phyloP scores from a whole-genome alignment of 2,329 filamentous ascomycete genomes.

The Lachnellula cervina region DNA sequence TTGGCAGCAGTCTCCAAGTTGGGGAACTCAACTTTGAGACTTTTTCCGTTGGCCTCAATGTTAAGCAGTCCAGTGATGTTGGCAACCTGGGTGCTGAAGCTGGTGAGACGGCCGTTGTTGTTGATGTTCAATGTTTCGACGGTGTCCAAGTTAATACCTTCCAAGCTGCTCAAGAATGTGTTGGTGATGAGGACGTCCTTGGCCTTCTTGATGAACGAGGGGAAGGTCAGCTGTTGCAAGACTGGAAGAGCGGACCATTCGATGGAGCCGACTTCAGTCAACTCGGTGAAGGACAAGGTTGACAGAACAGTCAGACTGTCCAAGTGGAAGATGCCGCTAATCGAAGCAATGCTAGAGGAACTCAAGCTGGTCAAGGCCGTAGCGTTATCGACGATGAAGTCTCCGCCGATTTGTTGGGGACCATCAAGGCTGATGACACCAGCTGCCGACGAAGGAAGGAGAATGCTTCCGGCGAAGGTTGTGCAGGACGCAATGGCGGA shows the following conservation, averaged over 20 bases:
- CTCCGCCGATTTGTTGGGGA: conserved; percentile 50
- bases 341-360: conserved; percentile 55
- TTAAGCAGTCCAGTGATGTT: conserved; percentile 68
- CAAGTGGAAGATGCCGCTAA: conserved; percentile 68
- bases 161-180: conserved; percentile 73
- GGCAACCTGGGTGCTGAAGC: conserved; percentile 70
- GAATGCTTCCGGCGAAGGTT: conserved; percentile 30
- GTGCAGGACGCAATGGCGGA: conserved; percentile 24
- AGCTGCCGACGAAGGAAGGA: conserved; percentile 30
- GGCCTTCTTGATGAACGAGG: conserved; percentile 59
- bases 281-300: conserved; percentile 59
- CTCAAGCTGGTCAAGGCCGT: conserved; percentile 60
- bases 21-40: conserved; percentile 67
- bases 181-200: conserved; percentile 72
- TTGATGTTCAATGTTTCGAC: conserved; percentile 73
- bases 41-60: conserved; percentile 74
- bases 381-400: conserved; percentile 54
- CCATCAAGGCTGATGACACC: conserved; percentile 54
- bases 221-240: conserved; percentile 55
- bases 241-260: conserved; percentile 66
- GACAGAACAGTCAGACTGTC: conserved; percentile 64
- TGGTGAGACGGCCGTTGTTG: conserved; percentile 80
- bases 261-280: conserved; percentile 63
- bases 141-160: conserved; percentile 74
- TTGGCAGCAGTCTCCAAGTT: conserved; percentile 75